These are phyloP conservation scores for Daedaleopsis nitida DNA, from an alignment of 768 basidiomycete genomes.

Conservation along the genomic window DNA sequence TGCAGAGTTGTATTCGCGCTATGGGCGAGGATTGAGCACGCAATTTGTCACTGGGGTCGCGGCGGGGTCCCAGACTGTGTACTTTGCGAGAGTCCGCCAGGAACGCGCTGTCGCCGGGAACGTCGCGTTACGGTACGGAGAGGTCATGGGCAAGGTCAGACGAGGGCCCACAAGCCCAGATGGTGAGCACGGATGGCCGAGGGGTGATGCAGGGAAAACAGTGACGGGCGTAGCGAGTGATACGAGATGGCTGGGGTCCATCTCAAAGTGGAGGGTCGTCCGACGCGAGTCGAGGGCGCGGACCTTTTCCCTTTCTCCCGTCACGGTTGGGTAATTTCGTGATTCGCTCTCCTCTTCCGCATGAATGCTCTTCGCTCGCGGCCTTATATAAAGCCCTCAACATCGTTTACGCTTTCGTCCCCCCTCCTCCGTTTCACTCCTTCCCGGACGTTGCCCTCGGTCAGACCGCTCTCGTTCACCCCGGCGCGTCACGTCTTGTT, in stretches of 20 bases:
- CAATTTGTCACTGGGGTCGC: no score
- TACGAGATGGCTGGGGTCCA: neutral
- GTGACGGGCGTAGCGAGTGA: slow-evolving; percentile 9
- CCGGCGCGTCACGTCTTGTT: slow-evolving; percentile 9
- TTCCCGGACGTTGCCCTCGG: neutral
- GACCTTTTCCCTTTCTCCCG: neutral
- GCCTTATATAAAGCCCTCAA: slow-evolving; percentile 6
- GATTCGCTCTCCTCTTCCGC: slow-evolving; percentile 5
- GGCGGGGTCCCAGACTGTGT: neutral
- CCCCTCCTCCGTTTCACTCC: slow-evolving; percentile 2
- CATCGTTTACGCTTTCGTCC: neutral
- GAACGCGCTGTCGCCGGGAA: slow-evolving; percentile 1
- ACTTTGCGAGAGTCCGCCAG: slow-evolving; percentile 9
- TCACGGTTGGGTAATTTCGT: slow-evolving; percentile 9
- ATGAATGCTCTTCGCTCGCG: slow-evolving; percentile 6
- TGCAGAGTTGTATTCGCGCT: neutral
- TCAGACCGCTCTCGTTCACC: slow-evolving; percentile 4
- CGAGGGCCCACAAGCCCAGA: neutral
- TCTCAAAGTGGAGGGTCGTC: neutral
- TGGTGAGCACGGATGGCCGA: neutral
- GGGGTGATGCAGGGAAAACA: slow-evolving; percentile 11
- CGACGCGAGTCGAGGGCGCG: neutral
- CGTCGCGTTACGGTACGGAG: neutral
- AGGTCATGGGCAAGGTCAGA: slow-evolving; percentile 12
- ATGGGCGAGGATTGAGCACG: neutral